phyloP scores from a whole-genome alignment of 352 stramenopile species.

The Phytophthora agathidicida region DNA sequence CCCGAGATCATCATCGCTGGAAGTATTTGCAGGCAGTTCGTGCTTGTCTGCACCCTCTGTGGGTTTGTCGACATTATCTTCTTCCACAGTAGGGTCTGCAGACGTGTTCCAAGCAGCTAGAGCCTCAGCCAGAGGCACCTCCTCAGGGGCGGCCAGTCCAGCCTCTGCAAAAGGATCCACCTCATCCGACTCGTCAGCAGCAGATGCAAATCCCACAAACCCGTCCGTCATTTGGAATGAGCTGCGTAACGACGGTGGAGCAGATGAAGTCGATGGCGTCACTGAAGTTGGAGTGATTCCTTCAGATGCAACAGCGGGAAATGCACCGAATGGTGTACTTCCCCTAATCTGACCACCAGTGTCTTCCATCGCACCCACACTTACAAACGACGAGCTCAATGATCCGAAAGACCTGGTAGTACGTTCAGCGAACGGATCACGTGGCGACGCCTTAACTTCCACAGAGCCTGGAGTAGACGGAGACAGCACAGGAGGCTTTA shows the following conservation, averaged over 20 bases:
- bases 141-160: slow-evolving; percentile 26
- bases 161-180: slow-evolving; percentile 41
- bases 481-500: slow-evolving; percentile 8
- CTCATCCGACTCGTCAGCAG: slow-evolving; percentile 17
- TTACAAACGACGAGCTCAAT: slow-evolving; percentile 34
- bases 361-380: slow-evolving; percentile 24
- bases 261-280: slow-evolving; percentile 23
- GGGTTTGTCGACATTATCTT: too few species aligned
- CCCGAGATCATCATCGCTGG: neutral
- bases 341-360: neutral
- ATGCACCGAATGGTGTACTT: slow-evolving; percentile 13
- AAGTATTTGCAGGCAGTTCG: neutral
- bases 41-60: slow-evolving; percentile 1
- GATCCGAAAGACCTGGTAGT: slow-evolving; percentile 35
- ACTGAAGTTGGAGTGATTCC: neutral
- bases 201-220: slow-evolving; percentile 22
- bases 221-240: slow-evolving; percentile 33
- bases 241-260: slow-evolving; percentile 36
- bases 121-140: slow-evolving; percentile 32
- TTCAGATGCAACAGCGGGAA: slow-evolving; percentile 18
- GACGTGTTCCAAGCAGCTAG: slow-evolving; percentile 31
- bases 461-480: neutral
- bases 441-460: slow-evolving; percentile 2
- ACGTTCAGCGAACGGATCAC: slow-evolving; percentile 19
- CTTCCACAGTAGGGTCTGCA: neutral